Conservation (phyloP, 768 basidiomycete genomes). For the Termitomyces sp. region DNA sequence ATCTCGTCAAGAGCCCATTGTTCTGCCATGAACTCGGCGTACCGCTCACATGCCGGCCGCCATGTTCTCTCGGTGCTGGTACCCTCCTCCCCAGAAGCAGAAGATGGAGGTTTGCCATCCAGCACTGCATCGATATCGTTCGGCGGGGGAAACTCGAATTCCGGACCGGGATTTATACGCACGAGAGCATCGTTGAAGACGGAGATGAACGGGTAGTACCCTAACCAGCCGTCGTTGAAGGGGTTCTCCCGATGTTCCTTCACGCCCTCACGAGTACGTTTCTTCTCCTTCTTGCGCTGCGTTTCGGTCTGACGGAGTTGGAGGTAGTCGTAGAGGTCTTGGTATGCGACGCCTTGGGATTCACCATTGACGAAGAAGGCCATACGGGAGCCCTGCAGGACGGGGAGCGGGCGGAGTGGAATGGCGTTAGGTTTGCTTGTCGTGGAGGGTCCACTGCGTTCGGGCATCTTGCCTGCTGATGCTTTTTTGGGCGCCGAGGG, state of each 20-base stretch:
- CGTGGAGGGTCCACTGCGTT: conserved; percentile 43
- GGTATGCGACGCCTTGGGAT: conserved; percentile 79
- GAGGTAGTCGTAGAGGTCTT: conserved; percentile 86
- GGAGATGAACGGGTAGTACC: conserved; percentile 95
- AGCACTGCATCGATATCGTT: conserved; percentile 72
- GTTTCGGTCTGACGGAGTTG: conserved; percentile 69
- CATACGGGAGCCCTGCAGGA: conserved; percentile 67
- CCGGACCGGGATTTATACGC: conserved; percentile 83
- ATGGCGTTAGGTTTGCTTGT: conserved; percentile 36
- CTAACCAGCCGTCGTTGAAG: conserved; percentile 92
- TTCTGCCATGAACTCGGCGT: conserved; percentile 80
- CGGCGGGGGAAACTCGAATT: conserved; percentile 81
- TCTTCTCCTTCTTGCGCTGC: conserved; percentile 64
- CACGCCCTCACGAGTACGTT: conserved; percentile 61
- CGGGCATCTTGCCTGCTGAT: conserved; percentile 68
- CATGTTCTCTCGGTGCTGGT: conserved; percentile 47
- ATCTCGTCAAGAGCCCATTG: conserved; percentile 74
- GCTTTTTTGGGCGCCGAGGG: conserved; percentile 66
- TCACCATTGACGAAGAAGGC: conserved; percentile 93
- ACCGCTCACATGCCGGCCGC: conserved; percentile 83
- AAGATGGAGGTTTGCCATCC: conserved; percentile 23
- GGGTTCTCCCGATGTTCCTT: conserved; percentile 79
- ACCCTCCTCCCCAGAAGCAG: conserved; percentile 11
- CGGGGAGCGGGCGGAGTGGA: conserved; percentile 65
- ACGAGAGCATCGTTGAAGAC: conserved; percentile 89